Evolutionary conservation across 441 rosid genomes (phyloP).

Genomic region (Corymbia calophylla): DNA sequence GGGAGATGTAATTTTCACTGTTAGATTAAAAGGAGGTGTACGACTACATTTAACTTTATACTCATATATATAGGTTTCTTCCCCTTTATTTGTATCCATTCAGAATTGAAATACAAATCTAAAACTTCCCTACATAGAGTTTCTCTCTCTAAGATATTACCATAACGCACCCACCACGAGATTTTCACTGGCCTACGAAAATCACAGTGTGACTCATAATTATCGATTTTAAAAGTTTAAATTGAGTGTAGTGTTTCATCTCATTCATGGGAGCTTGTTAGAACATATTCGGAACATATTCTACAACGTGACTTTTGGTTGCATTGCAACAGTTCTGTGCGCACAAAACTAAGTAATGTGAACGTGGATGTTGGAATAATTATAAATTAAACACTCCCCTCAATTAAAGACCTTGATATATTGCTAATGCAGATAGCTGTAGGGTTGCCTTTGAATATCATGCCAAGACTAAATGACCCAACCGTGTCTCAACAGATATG

Average conservation of each 20-base stretch:
- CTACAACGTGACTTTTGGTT: not conserved
- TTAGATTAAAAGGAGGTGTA: no score
- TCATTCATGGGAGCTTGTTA: not conserved
- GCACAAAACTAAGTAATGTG: no score
- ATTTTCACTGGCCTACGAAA: not conserved
- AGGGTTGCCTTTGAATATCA: constrained; percentile 77
- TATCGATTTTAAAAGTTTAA: not conserved
- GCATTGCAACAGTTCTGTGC: no score
- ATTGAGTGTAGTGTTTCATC: fast-evolving
- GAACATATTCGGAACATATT: no score
- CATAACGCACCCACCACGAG: not conserved
- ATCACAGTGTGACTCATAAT: not conserved
- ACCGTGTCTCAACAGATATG: constrained; percentile 73
- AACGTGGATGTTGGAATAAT: no score
- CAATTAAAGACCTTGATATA: constrained; percentile 79
- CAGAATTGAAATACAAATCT: not conserved
- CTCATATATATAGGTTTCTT: not conserved
- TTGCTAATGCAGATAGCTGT: constrained; percentile 87
- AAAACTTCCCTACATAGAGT: no score
- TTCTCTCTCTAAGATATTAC: not conserved
- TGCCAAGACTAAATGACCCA: constrained; percentile 84
- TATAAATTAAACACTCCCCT: no score
- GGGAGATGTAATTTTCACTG: fast-evolving
- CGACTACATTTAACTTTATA: fast-evolving
- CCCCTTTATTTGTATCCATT: no score